Percentiles rank a stretch among this genome's conserved stretches.
Conservation (phyloP, 768 basidiomycete genomes). For the Tubosaeta sp. region DNA sequence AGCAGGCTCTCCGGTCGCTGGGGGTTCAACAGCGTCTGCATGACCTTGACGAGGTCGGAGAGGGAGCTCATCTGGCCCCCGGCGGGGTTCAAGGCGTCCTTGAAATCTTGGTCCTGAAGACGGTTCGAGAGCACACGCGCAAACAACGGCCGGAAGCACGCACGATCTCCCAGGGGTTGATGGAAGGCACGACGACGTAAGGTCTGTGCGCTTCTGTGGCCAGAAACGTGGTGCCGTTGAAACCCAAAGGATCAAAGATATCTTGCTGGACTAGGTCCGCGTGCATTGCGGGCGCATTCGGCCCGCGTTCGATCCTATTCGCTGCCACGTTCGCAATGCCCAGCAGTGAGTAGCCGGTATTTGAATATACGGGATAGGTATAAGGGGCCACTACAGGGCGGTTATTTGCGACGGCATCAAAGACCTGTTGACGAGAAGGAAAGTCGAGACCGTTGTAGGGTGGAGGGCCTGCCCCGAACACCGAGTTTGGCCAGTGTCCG, state of each 20-base stretch:
- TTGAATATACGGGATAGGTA: slow-evolving; percentile 41
- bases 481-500: slow-evolving; percentile 38
- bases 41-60: slow-evolving; percentile 39
- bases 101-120: slow-evolving; percentile 37
- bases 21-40: slow-evolving; percentile 45
- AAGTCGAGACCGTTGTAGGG: slow-evolving; percentile 28
- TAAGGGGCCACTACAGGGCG: slow-evolving; percentile 42
- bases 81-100: slow-evolving; percentile 38
- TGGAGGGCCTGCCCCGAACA: slow-evolving; percentile 26
- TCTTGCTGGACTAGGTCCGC: slow-evolving; percentile 44
- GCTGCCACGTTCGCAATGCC: slow-evolving; percentile 36
- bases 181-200: slow-evolving; percentile 38
- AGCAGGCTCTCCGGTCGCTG: slow-evolving; percentile 30
- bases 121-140: neutral
- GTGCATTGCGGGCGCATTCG: slow-evolving; percentile 29
- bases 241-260: slow-evolving; percentile 44
- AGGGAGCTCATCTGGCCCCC: slow-evolving; percentile 52
- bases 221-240: slow-evolving; percentile 42
- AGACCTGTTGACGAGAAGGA: slow-evolving; percentile 30
- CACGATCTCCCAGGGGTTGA: slow-evolving; percentile 34
- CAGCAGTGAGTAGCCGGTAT: slow-evolving; percentile 34
- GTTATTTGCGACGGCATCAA: slow-evolving; percentile 34
- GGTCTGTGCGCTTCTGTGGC: slow-evolving; percentile 33
- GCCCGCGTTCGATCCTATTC: slow-evolving; percentile 14
- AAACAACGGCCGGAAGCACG: slow-evolving; percentile 6